Evolutionary conservation across 495 filamentous ascomycete species (phyloP), one percentile per base, ranked within the genome.

Genomic region (Hypoxylon fuscum): DNA sequence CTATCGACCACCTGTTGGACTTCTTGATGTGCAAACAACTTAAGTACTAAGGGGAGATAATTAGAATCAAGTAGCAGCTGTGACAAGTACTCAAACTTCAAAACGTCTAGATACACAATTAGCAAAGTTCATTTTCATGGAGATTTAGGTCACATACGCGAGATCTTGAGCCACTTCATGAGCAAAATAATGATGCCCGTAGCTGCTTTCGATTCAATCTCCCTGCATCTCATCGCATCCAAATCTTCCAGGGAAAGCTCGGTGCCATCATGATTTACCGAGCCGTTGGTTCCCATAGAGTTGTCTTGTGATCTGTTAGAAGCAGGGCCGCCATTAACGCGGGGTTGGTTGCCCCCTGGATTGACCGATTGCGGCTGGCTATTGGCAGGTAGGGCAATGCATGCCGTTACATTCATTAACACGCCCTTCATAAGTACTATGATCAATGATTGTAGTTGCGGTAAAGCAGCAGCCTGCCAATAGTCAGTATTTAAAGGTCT

Each of bases 161-260:
- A 96, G 61, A 94, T 80, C 73, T 97, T 96, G 70, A 98, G 91
- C 95, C 95, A 98, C 76, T 97, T 98, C 50, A 98, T 72, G 20
- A 98, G 71, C 22, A 96, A 83, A 27, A 98, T 74, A 38, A 98
- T 74, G 55, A 92, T 88, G 0, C 89, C 93, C 31, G 92, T 94
- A 5, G 96, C 88, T 2, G 93, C 94, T 75, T 98, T 98, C 22
- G 86, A 86, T 14, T 88, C 88, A 48, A 98, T 95, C 69, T 98
- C 95, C 37, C 92, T 83, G 25, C 85, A 83, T 38, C 95, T 84
- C 22, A 90, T 79, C 34, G 87, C 88, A 74, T 97, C 92, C 5
- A 95, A 74, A 56, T 97, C 91, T 41, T 93, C 91, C 10, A 79
- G 72, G 4, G 79, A 70, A 18, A 73, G 72, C 6, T 82, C 78